A percentile compares a stretch with the other conserved stretches of the same genome.
Conservation (phyloP, 2,329 filamentous ascomycete genomes). For the Fusarium scirpi region DNA sequence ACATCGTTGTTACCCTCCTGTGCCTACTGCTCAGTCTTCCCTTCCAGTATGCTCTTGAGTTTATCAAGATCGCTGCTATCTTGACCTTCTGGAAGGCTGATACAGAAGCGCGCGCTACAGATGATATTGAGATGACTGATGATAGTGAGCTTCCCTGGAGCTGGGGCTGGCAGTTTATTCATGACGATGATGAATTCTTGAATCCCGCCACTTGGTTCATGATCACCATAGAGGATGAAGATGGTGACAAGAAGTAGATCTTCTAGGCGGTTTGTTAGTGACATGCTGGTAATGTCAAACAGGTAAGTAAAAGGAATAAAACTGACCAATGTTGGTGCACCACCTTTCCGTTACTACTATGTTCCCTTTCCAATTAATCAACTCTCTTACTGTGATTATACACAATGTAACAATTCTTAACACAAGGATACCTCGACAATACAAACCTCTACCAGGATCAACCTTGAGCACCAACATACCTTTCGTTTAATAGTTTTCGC, state of each 20-base stretch:
- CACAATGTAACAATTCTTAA: background rate
- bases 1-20: background rate
- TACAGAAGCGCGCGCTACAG: background rate
- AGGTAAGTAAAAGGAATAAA: background rate
- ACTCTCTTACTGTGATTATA: background rate
- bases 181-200: background rate
- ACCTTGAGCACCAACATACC: background rate
- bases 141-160: background rate
- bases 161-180: background rate
- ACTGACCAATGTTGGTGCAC: background rate
- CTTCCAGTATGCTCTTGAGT: constrained; percentile 3
- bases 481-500: background rate
- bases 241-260: background rate
- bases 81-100: constrained; percentile 10
- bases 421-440: background rate
- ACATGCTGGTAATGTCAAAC: background rate
- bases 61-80: constrained; percentile 27
- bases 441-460: background rate
- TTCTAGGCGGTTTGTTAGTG: background rate
- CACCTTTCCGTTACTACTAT: background rate
- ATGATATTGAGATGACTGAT: constrained; percentile 2
- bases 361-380: background rate
- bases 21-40: background rate
- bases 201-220: background rate
- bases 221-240: background rate